Percentiles rank a stretch among this genome's conserved stretches.
These are phyloP conservation scores for Coemansia sp. DNA, from an alignment of 192 early-diverging fungal species.

Conservation along the genomic window DNA sequence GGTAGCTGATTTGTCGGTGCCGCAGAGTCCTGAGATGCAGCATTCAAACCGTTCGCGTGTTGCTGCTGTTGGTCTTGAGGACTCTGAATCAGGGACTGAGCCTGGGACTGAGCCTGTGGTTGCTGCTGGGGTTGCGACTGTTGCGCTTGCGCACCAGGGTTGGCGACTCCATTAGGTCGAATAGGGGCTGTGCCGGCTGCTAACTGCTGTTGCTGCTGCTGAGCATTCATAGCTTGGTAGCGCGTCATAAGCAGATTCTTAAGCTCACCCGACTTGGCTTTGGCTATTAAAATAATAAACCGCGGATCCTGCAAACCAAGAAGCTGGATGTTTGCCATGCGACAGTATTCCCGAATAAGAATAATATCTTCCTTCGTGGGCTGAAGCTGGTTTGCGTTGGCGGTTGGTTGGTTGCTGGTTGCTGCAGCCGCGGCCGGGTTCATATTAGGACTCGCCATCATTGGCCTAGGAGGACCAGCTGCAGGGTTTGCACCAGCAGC, in stretches of 20 bases:
- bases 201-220: conserved; percentile 23
- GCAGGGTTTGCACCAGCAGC: conserved; percentile 1
- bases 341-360: conserved; percentile 33
- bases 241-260: conserved; percentile 13
- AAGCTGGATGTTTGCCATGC: conserved; percentile 13
- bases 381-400: conserved; percentile 19
- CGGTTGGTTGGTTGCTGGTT: background rate
- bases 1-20: conserved; percentile 13
- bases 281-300: conserved; percentile 15
- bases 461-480: background rate
- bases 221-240: conserved; percentile 10
- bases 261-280: conserved; percentile 41
- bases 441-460: background rate
- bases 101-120: conserved; percentile 4
- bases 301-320: conserved; percentile 24
- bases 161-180: conserved; percentile 5
- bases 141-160: background rate
- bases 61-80: conserved; percentile 13
- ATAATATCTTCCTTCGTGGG: conserved; percentile 32
- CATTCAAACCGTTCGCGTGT: background rate
- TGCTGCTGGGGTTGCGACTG: background rate
- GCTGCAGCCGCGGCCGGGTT: background rate
- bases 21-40: conserved; percentile 21
- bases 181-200: conserved; percentile 1
- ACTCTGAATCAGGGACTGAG: background rate